These are phyloP conservation scores for Thermoascus crustaceus DNA, from an alignment of 2,329 filamentous ascomycete genomes.

Conservation along the genomic window DNA sequence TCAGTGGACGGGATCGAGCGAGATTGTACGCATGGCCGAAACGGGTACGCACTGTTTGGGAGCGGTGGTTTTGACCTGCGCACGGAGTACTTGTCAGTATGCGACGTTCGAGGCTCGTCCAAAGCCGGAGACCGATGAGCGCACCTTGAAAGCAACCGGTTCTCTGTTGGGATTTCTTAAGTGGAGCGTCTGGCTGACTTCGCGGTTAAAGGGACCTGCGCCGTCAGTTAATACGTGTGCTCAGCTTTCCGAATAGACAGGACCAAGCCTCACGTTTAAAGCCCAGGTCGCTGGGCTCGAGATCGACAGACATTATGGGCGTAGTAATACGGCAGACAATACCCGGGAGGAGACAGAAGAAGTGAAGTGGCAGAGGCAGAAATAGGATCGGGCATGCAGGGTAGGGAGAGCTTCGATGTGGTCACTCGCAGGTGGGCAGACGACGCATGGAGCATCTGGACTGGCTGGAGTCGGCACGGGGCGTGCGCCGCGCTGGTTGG, in stretches of 20 bases:
- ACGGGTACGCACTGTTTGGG: slow-evolving; percentile 77
- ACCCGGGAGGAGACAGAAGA: slow-evolving; percentile 15
- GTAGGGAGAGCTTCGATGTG: slow-evolving; percentile 3
- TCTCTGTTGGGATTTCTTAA: slow-evolving; percentile 51
- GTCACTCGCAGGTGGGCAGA: slow-evolving; percentile 2
- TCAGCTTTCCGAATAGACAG: slow-evolving; percentile 6
- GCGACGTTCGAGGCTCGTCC: slow-evolving; percentile 8
- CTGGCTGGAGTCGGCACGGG: too few relatives aligned
- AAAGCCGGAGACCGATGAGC: slow-evolving; percentile 13
- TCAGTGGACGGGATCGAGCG: slow-evolving; percentile 12
- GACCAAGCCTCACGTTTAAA: slow-evolving; percentile 62
- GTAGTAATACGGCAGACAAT: slow-evolving; percentile 8
- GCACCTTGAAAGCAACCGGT: slow-evolving; percentile 57
- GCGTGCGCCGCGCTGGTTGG: too few relatives aligned
- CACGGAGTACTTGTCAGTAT: slow-evolving; percentile 17
- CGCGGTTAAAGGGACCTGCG: slow-evolving; percentile 54
- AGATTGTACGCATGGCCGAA: slow-evolving; percentile 9
- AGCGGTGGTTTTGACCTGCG: slow-evolving; percentile 93
- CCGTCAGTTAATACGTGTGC: slow-evolving; percentile 16
- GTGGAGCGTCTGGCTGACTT: slow-evolving; percentile 54
- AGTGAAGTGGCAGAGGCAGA: slow-evolving; percentile 9
- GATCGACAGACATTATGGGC: slow-evolving; percentile 79
- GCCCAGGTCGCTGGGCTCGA: slow-evolving; percentile 82
- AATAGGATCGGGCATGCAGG: slow-evolving; percentile 2
- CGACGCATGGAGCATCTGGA: slow-evolving; percentile 5